Evolutionary conservation across 305 asterid species (phyloP), one percentile per base, ranked within the genome.

Genomic region (Fraxinus platypoda): DNA sequence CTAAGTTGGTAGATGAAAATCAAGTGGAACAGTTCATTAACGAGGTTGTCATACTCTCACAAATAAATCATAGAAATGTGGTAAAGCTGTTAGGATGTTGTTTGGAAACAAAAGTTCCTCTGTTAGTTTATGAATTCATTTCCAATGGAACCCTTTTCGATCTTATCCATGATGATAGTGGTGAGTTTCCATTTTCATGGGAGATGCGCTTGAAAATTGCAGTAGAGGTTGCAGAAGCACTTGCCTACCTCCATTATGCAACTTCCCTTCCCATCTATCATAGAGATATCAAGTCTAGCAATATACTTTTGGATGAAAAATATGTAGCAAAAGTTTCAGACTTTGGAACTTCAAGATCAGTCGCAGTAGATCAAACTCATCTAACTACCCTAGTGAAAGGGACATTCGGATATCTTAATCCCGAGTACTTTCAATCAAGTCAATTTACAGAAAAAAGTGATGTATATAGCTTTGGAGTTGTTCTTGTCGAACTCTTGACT

Each of bases 331-430:
- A 82, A 9, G 71, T 85, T 1, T 79, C 88, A 0, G 84, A 82
- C 26, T 85, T 82, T 12, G 86, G 86, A 28, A 75, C 26, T 54
- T 85, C 87, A 3, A 75, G 64, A 35, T 59, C 34, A 0, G n/a
- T 82, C n/a, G 26, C 76, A 0, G n/a, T 59, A 1, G 85, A 85
- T 79, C 81, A 81, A 57, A 82, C 83, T 12, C 85, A 85, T 28
- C 6, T 64, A 5, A 83, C 86, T 0, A 75, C 83, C 8, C 38
- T 3, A 7, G 86, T 68, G 1, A 80, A 62, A 17, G 83, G 86
- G 41, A 83, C 86, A 17, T n/a, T 75, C 0, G 86, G 81, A 3
- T 75, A 83, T 11, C n/a, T 80, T 4, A 83, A 83, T 75, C 86
- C 78, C 0, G 78, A 79, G 66, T 83, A 83, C 35, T 75, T 31